A percentile compares a stretch with the other conserved stretches of the same genome.
phyloP scores from a whole-genome alignment of 257 asterid species.

The Nicotiana noctiflora region DNA sequence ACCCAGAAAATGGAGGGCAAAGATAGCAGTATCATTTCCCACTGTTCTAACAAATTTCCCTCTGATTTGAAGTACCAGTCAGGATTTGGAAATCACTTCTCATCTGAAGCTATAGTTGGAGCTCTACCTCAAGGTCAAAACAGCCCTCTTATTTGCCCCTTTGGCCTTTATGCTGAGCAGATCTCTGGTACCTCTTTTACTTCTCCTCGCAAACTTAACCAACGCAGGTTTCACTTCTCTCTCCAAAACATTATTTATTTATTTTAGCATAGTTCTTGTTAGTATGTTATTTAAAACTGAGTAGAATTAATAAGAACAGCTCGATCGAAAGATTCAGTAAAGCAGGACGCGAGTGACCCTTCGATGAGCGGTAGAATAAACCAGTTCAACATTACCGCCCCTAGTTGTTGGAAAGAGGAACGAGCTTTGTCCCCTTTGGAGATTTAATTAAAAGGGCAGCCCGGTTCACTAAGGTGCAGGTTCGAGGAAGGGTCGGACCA shows the following conservation, averaged over 20 bases:
- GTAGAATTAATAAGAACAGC: background rate
- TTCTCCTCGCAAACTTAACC: constrained; percentile 86
- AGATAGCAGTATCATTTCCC: constrained; percentile 11
- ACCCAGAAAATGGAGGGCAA: constrained; percentile 22
- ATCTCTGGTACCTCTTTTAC: constrained; percentile 97
- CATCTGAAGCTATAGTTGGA: constrained; percentile 85
- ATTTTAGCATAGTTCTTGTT: background rate
- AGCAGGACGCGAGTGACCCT: background rate
- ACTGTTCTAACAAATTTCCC: constrained; percentile 12
- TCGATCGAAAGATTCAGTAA: background rate
- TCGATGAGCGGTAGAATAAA: background rate
- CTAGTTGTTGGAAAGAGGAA: background rate
- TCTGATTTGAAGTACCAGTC: constrained; percentile 52
- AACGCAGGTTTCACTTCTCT: constrained; percentile 45
- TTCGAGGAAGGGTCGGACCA: too few relatives aligned
- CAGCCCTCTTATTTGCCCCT: constrained; percentile 77
- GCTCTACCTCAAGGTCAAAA: constrained; percentile 81
- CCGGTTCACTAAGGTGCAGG: too few relatives aligned
- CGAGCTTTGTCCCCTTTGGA: too few relatives aligned
- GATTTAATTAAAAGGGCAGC: too few relatives aligned
- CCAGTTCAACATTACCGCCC: background rate
- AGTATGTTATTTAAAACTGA: background rate
- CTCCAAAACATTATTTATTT: background rate
- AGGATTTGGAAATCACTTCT: constrained; percentile 78
- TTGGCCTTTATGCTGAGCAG: constrained; percentile 93